Evolutionary conservation across 129 eudicot genomes (phyloP).

Genomic region (Escallonia rubra): DNA sequence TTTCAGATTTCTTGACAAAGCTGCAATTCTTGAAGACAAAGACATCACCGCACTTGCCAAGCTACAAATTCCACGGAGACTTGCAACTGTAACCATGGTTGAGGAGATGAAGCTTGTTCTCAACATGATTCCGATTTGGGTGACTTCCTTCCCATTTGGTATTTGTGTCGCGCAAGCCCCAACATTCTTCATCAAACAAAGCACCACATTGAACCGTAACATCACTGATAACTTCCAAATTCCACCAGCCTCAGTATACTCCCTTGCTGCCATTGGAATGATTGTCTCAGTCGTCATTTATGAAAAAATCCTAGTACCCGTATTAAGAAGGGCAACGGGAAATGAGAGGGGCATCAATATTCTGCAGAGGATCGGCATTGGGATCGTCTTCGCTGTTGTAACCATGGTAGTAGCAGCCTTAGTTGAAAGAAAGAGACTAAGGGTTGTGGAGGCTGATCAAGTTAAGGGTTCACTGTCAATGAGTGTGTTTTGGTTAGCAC

Average conservation of each 20-base stretch:
- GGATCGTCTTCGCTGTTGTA: slow-evolving; percentile 44
- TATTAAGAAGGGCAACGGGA: slow-evolving; percentile 42
- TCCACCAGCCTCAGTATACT: slow-evolving; percentile 72
- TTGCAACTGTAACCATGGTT: slow-evolving; percentile 68
- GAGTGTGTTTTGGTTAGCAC: slow-evolving; percentile 82
- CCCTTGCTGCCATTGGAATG: slow-evolving; percentile 60
- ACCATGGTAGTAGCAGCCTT: slow-evolving; percentile 64
- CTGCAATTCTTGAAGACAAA: slow-evolving; percentile 48
- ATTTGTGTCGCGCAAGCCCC: slow-evolving; percentile 58
- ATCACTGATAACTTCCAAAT: slow-evolving; percentile 34
- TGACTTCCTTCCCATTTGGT: slow-evolving; percentile 63
- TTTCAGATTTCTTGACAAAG: slow-evolving; percentile 65
- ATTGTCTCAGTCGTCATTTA: slow-evolving; percentile 46
- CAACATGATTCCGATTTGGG: slow-evolving; percentile 76
- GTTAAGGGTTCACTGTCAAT: slow-evolving; percentile 36
- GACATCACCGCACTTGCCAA: neutral
- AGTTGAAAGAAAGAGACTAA: slow-evolving; percentile 54
- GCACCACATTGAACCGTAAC: slow-evolving; percentile 40
- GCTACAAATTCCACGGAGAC: slow-evolving; percentile 56
- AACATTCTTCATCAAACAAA: slow-evolving; percentile 86
- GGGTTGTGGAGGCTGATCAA: slow-evolving; percentile 19
- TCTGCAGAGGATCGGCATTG: slow-evolving; percentile 77
- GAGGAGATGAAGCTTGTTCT: slow-evolving; percentile 71
- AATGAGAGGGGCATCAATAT: slow-evolving; percentile 69
- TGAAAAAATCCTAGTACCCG: slow-evolving; percentile 56